Evolutionary conservation across 169 alveolate species (phyloP).

Genomic region (Plasmodium vivax): DNA sequence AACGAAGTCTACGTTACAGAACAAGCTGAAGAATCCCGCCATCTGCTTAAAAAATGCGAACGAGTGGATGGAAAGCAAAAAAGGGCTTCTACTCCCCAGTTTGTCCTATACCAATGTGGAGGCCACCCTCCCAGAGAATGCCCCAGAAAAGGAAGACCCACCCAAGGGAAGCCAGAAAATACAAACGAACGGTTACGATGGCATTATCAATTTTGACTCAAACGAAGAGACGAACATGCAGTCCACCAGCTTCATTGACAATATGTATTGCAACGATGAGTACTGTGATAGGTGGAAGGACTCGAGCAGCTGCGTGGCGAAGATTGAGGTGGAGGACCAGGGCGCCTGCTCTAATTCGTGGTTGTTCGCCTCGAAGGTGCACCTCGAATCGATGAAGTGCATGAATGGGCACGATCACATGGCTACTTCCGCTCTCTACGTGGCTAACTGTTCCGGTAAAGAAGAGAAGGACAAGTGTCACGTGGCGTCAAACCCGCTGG

Average conservation of each 20-base stretch:
- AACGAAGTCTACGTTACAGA: neutral
- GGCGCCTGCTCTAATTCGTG: neutral
- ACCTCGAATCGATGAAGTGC: neutral
- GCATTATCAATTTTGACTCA: neutral
- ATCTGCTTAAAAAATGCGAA: neutral
- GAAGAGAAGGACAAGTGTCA: neutral
- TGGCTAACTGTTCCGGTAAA: slow-evolving; percentile 4
- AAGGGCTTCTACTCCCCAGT: neutral
- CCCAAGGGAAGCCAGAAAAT: neutral
- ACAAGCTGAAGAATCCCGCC: slow-evolving; percentile 4
- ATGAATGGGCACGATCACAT: neutral
- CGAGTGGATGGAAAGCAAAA: neutral
- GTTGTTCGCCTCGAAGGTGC: slow-evolving; percentile 2
- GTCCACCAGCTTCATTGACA: neutral
- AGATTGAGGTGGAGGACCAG: slow-evolving; percentile 3
- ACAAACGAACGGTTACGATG: neutral
- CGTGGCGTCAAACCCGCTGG: neutral
- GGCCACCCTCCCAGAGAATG: neutral
- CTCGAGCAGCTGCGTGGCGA: neutral
- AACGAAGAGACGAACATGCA: neutral
- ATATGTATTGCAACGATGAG: neutral
- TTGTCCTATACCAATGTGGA: neutral
- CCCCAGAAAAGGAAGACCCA: neutral
- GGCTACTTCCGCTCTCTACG: neutral
- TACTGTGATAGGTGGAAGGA: slow-evolving; percentile 2